Evolutionary conservation across 2,329 filamentous ascomycete genomes (phyloP).

Genomic region (Helotiales sp.): DNA sequence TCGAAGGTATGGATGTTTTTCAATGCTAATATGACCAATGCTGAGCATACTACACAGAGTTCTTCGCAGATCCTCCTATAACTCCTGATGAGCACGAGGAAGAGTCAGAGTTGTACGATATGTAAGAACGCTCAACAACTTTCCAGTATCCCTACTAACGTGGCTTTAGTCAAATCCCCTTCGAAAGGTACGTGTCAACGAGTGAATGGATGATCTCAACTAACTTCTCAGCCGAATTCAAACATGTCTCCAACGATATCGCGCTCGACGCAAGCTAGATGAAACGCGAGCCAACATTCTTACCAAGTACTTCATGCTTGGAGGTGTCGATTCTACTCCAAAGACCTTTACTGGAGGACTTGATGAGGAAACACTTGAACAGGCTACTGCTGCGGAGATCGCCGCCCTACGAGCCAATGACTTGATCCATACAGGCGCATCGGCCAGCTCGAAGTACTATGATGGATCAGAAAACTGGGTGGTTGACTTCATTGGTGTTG

Average conservation of each 20-base stretch:
- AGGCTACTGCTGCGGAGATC: conserved; percentile 63
- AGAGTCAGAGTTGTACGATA: conserved; percentile 68
- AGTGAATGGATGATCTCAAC: conserved; percentile 5
- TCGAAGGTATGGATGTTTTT: conserved; percentile 55
- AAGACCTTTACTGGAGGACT: conserved; percentile 64
- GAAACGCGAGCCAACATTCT: conserved; percentile 64
- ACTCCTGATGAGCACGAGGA: conserved; percentile 66
- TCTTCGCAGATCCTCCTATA: conserved; percentile 76
- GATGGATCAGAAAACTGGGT: conserved; percentile 60
- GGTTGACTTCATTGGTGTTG: conserved; percentile 79
- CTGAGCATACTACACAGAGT: conserved; percentile 48
- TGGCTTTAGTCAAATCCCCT: conserved; percentile 46
- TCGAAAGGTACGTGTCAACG: conserved; percentile 52
- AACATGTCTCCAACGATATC: conserved; percentile 79
- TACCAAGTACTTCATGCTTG: conserved; percentile 77
- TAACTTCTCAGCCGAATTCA: conserved; percentile 65
- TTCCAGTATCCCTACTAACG: conserved; percentile 21
- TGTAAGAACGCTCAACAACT: conserved; percentile 43
- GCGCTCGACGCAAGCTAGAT: conserved; percentile 73
- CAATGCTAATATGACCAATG: background rate
- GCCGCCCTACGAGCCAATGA: conserved; percentile 64
- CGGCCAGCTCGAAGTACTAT: conserved; percentile 48
- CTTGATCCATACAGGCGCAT: conserved; percentile 48
- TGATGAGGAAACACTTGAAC: conserved; percentile 58
- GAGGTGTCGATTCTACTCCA: conserved; percentile 67